A percentile compares a stretch with the other conserved stretches of the same genome.
Evolutionary conservation across 2,329 filamentous ascomycete species (phyloP).

Genomic region (Lasiodiplodia gonubiensis): DNA sequence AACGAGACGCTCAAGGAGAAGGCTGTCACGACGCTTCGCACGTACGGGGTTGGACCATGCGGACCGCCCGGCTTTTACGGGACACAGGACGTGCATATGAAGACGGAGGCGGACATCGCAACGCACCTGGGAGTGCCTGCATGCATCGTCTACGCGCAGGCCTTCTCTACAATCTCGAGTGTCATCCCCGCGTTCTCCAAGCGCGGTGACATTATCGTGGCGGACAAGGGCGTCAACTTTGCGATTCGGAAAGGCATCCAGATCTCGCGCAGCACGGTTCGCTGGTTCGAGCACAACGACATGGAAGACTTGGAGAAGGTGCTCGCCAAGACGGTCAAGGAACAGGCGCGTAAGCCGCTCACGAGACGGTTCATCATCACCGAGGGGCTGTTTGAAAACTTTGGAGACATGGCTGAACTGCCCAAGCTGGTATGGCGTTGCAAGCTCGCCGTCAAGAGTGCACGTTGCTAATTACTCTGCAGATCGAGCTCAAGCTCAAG

Average conservation of each 20-base stretch:
- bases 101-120: conserved; percentile 92
- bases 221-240: conserved; percentile 91
- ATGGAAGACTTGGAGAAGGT: conserved; percentile 91
- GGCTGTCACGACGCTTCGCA: conserved; percentile 89
- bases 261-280: conserved; percentile 86
- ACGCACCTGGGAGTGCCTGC: conserved; percentile 84
- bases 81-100: conserved; percentile 97
- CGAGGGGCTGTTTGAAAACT: conserved; percentile 90
- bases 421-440: conserved; percentile 73
- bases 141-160: conserved; percentile 94
- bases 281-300: conserved; percentile 95
- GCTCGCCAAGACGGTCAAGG: conserved; percentile 82
- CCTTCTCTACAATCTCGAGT: conserved; percentile 95
- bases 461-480: not conserved
- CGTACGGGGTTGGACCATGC: conserved; percentile 95
- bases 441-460: not conserved
- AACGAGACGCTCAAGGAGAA: conserved; percentile 95
- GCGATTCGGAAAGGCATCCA: conserved; percentile 93
- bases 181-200: conserved; percentile 98
- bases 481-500: conserved; percentile 90
- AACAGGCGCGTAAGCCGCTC: conserved; percentile 85
- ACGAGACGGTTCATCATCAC: conserved; percentile 95
- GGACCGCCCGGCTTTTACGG: conserved; percentile 98
- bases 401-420: conserved; percentile 82
- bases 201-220: conserved; percentile 94